Conservation (phyloP, 805 yeast species). For the Teunomyces tritomae region DNA sequence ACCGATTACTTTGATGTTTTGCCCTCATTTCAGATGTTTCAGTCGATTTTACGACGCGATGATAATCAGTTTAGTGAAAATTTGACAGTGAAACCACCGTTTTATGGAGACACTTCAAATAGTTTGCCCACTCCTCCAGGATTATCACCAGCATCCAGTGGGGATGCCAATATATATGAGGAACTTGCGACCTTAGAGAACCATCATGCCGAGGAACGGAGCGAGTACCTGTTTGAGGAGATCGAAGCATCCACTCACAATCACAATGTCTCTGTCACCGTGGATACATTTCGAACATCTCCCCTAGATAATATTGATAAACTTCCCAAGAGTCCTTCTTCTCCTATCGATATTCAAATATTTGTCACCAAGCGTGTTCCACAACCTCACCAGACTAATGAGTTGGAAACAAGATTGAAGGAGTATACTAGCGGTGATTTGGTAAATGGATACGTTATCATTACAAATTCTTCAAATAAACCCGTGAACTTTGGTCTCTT, state of each 20-base stretch:
- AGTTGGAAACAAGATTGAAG: constrained; percentile 44
- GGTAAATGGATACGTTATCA: constrained; percentile 45
- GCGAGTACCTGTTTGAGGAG: constrained; percentile 6
- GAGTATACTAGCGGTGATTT: constrained; percentile 42
- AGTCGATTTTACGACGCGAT: constrained; percentile 45
- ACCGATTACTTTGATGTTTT: constrained; percentile 52
- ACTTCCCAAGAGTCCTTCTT: constrained; percentile 38
- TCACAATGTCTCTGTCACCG: constrained; percentile 12
- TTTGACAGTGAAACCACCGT: constrained; percentile 32
- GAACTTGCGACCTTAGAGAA: neutral
- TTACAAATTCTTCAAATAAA: constrained; percentile 45
- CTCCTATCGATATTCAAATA: constrained; percentile 49
- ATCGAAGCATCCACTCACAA: constrained; percentile 9
- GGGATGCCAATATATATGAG: constrained; percentile 1
- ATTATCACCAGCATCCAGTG: constrained; percentile 10
- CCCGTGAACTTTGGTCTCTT: constrained; percentile 45
- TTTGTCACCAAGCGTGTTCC: constrained; percentile 54
- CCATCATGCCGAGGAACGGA: neutral
- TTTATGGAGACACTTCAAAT: constrained; percentile 31
- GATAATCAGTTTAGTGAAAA: constrained; percentile 38
- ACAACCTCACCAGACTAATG: constrained; percentile 37
- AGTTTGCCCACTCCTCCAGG: constrained; percentile 30
- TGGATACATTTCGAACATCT: constrained; percentile 37
- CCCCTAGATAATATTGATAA: constrained; percentile 51
- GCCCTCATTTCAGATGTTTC: constrained; percentile 71